Conservation (phyloP, 1,284 basidiomycete species). For the Hemileia vastatrix region DNA sequence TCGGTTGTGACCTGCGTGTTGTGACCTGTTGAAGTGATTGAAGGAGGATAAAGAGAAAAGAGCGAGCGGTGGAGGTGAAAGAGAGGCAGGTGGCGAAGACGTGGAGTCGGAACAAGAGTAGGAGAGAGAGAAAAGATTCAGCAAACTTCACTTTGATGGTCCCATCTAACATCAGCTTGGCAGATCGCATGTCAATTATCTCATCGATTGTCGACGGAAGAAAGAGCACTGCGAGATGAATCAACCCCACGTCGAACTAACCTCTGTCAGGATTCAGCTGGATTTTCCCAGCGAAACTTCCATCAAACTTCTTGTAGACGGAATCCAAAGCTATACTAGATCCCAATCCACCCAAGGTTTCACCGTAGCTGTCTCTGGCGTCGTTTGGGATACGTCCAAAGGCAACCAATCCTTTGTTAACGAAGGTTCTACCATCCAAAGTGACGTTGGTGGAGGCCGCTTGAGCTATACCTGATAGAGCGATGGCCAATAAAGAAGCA, state of each 20-base stretch:
- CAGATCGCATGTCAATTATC: no score
- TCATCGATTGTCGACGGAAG: no score
- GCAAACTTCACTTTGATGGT: no score
- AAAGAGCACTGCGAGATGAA: neutral
- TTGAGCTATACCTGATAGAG: neutral
- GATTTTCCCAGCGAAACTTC: neutral
- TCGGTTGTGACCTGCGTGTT: slow-evolving; percentile 54
- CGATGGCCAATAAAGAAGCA: neutral
- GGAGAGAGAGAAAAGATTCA: no score
- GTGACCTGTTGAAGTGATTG: no score
- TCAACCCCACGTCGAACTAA: neutral
- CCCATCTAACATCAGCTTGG: no score
- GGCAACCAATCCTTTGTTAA: slow-evolving; percentile 44
- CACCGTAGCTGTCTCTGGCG: slow-evolving; percentile 35
- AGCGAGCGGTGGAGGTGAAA: no score
- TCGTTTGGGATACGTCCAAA: slow-evolving; percentile 41
- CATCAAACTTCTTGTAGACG: slow-evolving; percentile 21
- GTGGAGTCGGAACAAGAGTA: no score
- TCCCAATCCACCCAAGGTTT: slow-evolving; percentile 45
- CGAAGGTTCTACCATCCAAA: slow-evolving; percentile 30
- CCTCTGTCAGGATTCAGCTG: neutral
- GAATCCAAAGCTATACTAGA: slow-evolving; percentile 32
- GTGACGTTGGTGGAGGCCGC: slow-evolving; percentile 26
- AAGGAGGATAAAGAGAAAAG: no score
- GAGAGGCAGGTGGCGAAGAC: no score